phyloP scores from a whole-genome alignment of 345 rosid genomes.

The Pelargonium nanum region DNA sequence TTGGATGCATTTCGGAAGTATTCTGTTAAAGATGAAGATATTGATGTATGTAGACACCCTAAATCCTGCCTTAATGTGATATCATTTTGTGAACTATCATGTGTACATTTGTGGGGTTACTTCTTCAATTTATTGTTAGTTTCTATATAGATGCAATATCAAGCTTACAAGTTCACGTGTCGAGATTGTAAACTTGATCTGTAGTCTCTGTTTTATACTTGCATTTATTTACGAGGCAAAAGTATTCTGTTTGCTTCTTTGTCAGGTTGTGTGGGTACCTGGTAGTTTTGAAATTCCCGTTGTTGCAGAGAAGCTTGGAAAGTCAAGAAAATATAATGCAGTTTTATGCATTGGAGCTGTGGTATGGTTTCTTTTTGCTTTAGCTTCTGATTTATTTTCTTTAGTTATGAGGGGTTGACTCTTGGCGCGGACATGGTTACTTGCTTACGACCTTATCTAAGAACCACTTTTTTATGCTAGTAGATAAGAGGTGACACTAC shows the following conservation, averaged over 20 bases:
- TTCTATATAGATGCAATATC: background rate
- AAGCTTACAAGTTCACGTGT: background rate
- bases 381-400: background rate
- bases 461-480: slow-evolving; percentile 7
- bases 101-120: background rate
- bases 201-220: background rate
- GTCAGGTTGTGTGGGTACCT: slow-evolving; percentile 95
- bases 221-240: background rate
- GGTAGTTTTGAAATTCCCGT: slow-evolving; percentile 78
- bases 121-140: background rate
- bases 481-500: slow-evolving; percentile 95
- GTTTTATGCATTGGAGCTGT: slow-evolving; percentile 92
- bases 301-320: slow-evolving; percentile 71
- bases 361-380: slow-evolving; percentile 39
- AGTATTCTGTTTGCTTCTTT: slow-evolving; percentile 1
- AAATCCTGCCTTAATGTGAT: background rate
- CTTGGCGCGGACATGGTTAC: background rate
- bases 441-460: slow-evolving; percentile 7
- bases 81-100: background rate
- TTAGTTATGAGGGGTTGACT: background rate
- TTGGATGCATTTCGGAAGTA: slow-evolving; percentile 70
- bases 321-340: slow-evolving; percentile 59
- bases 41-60: slow-evolving; percentile 35
- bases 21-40: slow-evolving; percentile 72
- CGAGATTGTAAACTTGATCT: background rate